Evolutionary conservation across 768 basidiomycete genomes (phyloP).

Genomic region (Tulasnella sp.): DNA sequence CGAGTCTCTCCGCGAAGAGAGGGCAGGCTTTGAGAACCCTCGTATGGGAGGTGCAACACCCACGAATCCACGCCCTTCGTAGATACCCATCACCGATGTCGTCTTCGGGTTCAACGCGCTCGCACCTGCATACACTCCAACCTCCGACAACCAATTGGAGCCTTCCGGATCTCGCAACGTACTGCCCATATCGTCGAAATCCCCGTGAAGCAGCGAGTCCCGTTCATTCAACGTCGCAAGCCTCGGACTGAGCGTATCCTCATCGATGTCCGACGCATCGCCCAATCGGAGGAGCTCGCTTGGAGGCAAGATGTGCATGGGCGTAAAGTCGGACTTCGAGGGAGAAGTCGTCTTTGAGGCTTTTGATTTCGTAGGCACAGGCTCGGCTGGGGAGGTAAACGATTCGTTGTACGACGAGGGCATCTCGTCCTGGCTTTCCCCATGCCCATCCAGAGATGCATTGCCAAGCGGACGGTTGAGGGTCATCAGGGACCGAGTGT

Average conservation of each 20-base stretch:
- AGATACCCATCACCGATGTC: slow-evolving; percentile 16
- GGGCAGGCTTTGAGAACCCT: not conserved
- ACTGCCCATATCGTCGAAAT: slow-evolving; percentile 25
- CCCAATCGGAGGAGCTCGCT: slow-evolving; percentile 23
- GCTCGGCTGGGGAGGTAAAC: not conserved
- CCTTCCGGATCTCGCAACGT: slow-evolving; percentile 18
- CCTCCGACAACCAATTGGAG: slow-evolving; percentile 10
- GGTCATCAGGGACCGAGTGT: slow-evolving; percentile 22
- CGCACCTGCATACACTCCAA: not conserved
- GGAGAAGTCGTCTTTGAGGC: slow-evolving; percentile 15
- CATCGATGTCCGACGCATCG: not conserved
- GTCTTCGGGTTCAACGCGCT: not conserved
- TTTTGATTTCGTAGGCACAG: not conserved
- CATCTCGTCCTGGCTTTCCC: not conserved
- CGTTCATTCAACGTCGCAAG: not conserved
- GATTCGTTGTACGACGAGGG: slow-evolving; percentile 14
- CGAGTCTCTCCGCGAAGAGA: slow-evolving; percentile 15
- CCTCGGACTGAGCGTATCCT: slow-evolving; percentile 11
- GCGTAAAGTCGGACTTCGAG: not conserved
- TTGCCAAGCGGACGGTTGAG: slow-evolving; percentile 2
- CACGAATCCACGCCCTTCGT: not conserved
- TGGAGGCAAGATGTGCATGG: slow-evolving; percentile 22
- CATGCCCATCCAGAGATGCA: not conserved
- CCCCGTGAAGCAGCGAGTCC: slow-evolving; percentile 19
- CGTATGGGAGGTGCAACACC: not conserved